Percentiles rank a stretch among this genome's conserved stretches.
Evolutionary conservation across 176 grass and related monocot species (phyloP).

Genomic region (Carex parvula): DNA sequence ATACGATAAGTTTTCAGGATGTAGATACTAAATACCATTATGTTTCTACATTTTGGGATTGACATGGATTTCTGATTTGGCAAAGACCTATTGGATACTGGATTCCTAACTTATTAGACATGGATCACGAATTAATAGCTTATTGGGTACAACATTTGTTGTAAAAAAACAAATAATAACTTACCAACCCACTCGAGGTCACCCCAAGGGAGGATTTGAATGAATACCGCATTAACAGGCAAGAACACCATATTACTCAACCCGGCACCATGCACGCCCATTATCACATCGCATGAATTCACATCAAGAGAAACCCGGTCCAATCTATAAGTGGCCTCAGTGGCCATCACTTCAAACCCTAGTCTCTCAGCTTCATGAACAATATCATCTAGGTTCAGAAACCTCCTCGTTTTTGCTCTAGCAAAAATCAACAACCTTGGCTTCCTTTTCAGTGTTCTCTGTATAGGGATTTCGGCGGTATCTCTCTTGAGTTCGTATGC

Average conservation of each 20-base stretch:
- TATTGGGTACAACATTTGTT: not conserved
- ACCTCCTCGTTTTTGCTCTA: conserved; percentile 43
- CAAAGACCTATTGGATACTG: not conserved
- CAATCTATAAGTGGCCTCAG: conserved; percentile 47
- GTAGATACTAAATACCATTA: not conserved
- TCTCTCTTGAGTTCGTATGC: conserved; percentile 67
- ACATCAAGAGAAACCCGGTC: conserved; percentile 56
- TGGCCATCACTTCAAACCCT: conserved; percentile 57
- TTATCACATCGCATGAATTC: conserved; percentile 53
- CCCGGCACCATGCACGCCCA: conserved; percentile 78
- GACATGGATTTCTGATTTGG: not conserved
- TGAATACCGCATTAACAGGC: conserved; percentile 44
- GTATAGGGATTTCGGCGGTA: conserved; percentile 11
- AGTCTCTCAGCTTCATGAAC: conserved; percentile 33
- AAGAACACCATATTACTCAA: conserved; percentile 92
- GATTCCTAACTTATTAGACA: not conserved
- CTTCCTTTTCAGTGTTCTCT: not conserved
- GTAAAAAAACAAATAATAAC: not conserved
- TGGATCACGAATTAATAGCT: not conserved
- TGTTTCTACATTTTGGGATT: not conserved
- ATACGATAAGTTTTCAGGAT: not conserved
- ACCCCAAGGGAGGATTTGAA: conserved; percentile 76
- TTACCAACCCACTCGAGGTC: conserved; percentile 36
- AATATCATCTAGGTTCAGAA: conserved; percentile 56
- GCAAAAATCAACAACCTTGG: conserved; percentile 51